Percentiles rank a stretch among this genome's conserved stretches.
Evolutionary conservation across 139 green algal species (phyloP).

Genomic region (Picochlorum sp.): DNA sequence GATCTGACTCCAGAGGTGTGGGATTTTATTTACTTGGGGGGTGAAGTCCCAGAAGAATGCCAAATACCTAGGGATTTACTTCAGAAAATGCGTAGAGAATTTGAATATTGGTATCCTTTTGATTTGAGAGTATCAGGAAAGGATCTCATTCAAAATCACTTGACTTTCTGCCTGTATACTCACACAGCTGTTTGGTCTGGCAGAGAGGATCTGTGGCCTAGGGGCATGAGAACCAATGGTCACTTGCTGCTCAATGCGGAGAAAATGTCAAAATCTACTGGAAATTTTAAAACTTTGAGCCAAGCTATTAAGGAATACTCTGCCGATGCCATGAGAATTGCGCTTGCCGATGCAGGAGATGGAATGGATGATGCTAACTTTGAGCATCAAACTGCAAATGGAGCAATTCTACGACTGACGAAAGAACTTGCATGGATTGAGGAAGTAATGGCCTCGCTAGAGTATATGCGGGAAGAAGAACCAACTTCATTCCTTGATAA

Average conservation of each 20-base stretch:
- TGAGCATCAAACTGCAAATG: slow-evolving; percentile 78
- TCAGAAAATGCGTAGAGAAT: slow-evolving; percentile 66
- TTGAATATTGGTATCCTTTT: slow-evolving; percentile 99
- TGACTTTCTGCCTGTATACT: slow-evolving; percentile 98
- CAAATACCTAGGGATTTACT: slow-evolving; percentile 47
- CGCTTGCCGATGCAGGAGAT: slow-evolving; percentile 92
- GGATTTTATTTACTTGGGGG: slow-evolving; percentile 80
- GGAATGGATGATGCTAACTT: slow-evolving; percentile 98
- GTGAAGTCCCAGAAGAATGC: slow-evolving; percentile 33
- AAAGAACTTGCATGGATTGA: slow-evolving; percentile 90
- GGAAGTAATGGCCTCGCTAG: slow-evolving; percentile 53
- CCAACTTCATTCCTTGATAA: slow-evolving; percentile 58
- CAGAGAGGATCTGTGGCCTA: slow-evolving; percentile 44
- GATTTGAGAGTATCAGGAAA: slow-evolving; percentile 92
- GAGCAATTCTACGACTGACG: slow-evolving; percentile 84
- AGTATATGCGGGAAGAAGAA: slow-evolving; percentile 43
- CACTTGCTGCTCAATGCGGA: slow-evolving; percentile 95
- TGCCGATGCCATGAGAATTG: slow-evolving; percentile 87
- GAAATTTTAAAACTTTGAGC: slow-evolving; percentile 88
- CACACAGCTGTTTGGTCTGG: slow-evolving; percentile 86
- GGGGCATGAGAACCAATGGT: slow-evolving; percentile 78
- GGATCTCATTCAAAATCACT: slow-evolving; percentile 98
- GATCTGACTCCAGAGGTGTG: slow-evolving; percentile 84
- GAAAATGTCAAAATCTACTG: slow-evolving; percentile 98
- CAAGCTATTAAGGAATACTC: slow-evolving; percentile 83